Conservation (phyloP, 176 grass and related monocot genomes). For the Lolium perenne region DNA sequence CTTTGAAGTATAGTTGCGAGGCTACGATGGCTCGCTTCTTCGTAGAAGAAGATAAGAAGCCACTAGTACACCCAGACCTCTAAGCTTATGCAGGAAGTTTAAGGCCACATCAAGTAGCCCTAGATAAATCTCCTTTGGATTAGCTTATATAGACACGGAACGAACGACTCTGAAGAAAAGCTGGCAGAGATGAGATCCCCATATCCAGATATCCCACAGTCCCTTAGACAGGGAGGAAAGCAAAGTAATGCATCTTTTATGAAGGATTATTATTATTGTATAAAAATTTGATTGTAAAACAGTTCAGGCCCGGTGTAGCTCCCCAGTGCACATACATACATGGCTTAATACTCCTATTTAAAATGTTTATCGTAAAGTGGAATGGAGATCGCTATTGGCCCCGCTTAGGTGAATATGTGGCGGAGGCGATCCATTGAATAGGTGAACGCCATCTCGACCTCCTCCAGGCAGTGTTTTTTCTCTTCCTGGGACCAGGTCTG, state of each 20-base stretch:
- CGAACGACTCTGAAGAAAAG: no score
- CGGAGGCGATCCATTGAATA: slow-evolving; percentile 72
- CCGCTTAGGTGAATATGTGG: slow-evolving; percentile 29
- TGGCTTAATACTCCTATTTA: slow-evolving; percentile 41
- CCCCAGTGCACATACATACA: slow-evolving; percentile 2
- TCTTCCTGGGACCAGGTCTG: slow-evolving; percentile 90
- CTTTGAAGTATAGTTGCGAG: no score
- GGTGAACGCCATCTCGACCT: slow-evolving; percentile 84
- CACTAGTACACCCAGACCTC: no score
- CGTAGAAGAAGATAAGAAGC: no score
- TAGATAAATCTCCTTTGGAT: no score
- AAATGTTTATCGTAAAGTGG: not conserved
- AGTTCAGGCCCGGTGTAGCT: not conserved
- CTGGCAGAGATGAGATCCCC: no score
- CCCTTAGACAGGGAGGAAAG: no score
- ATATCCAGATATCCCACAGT: no score
- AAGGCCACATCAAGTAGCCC: no score
- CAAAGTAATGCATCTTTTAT: not conserved
- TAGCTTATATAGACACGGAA: no score
- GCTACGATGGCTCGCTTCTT: no score
- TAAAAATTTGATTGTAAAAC: not conserved
- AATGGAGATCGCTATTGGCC: not conserved
- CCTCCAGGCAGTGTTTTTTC: slow-evolving; percentile 86
- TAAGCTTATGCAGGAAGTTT: no score
- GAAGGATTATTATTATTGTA: not conserved